A percentile compares a stretch with the other conserved stretches of the same genome.
Evolutionary conservation across 2,329 filamentous ascomycete genomes (phyloP).

Genomic region (Monilinia vaccinii-corymbosi): DNA sequence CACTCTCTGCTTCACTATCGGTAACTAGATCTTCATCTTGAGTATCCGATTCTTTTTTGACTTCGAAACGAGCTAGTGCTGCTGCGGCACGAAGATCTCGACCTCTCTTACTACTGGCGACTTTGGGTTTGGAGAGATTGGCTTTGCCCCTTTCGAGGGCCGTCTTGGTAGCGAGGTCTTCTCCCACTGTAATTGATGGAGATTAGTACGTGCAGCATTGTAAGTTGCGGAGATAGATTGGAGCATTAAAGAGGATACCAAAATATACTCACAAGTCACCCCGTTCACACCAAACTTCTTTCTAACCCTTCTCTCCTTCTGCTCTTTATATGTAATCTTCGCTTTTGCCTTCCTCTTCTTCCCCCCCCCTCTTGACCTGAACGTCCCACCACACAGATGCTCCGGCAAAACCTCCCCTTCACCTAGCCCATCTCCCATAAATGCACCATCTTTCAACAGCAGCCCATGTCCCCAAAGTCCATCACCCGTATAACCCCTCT

Average conservation of each 20-base stretch:
- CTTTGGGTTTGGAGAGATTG: conserved; percentile 44
- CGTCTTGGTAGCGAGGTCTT: conserved; percentile 49
- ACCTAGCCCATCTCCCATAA: conserved; percentile 43
- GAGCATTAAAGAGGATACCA: not conserved
- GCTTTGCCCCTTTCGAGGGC: conserved; percentile 40
- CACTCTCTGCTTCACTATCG: conserved; percentile 36
- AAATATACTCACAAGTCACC: conserved; percentile 9
- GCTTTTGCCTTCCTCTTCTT: conserved; percentile 43
- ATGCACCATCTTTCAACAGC: conserved; percentile 50
- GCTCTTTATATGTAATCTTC: conserved; percentile 30
- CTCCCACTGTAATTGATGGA: conserved; percentile 15
- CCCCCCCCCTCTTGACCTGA: conserved; percentile 44
- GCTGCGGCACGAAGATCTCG: conserved; percentile 52
- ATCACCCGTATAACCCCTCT: conserved; percentile 63
- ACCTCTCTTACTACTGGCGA: conserved; percentile 50
- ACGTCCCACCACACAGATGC: conserved; percentile 76
- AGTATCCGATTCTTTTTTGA: conserved; percentile 30
- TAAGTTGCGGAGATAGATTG: not conserved
- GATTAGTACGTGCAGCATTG: not conserved
- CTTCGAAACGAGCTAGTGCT: conserved; percentile 48
- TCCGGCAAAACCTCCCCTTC: conserved; percentile 53
- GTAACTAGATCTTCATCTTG: conserved; percentile 33
- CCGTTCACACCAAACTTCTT: conserved; percentile 48
- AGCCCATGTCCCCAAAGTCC: conserved; percentile 74
- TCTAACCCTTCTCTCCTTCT: conserved; percentile 44